Evolutionary conservation across 2,329 filamentous ascomycete species (phyloP), one percentile per base, ranked within the genome.

Genomic region (Talaromyces sp.): DNA sequence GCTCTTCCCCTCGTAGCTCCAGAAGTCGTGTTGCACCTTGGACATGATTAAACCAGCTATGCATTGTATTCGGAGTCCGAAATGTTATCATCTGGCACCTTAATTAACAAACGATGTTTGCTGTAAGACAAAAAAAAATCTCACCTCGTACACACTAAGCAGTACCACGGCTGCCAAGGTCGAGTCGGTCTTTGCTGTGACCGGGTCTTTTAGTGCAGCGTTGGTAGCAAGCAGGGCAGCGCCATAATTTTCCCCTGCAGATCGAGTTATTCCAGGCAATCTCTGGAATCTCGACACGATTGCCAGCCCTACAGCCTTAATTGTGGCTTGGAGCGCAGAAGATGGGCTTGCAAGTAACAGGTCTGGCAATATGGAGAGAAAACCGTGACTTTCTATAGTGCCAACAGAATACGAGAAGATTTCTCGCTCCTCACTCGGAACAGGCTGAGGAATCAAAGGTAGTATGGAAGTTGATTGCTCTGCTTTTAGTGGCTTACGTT

Each of bases 141-240:
- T 31, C 26, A 66, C 64, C 62, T 67, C 65, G 57, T 64, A 67
- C 21, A 62, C 32, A 8, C 58, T 61, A 19, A 67, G 63, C 50
- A 64, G 14, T 11, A 61, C 53, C 9, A 67, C 65, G 4, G 65
- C 58, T 19, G 55, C 59, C 21, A 66, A 38, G n/a, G 65, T 67
- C 6, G 62, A 64, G 53, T 67, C 64, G 1, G 53, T 53, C 19
- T 32, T 63, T 5, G 58, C 59, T n/a, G 24, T 21, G 11, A 35
- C 49, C 21, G 51, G 53, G 38, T 65, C 55, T 54, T 46, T 46
- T 29, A 66, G 55, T 1, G 60, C 62, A 19, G 43, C 51, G 19
- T 63, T 65, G n/a, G 60, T 65, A 11, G 56, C 53, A 14, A 29
- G 13, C 31, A 66, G 19, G 5, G 64, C 65, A 7, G 13, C 56